A percentile compares a stretch with the other conserved stretches of the same genome.
phyloP scores from a whole-genome alignment of 2,329 filamentous ascomycete species.

The Mariannaea sp. region DNA sequence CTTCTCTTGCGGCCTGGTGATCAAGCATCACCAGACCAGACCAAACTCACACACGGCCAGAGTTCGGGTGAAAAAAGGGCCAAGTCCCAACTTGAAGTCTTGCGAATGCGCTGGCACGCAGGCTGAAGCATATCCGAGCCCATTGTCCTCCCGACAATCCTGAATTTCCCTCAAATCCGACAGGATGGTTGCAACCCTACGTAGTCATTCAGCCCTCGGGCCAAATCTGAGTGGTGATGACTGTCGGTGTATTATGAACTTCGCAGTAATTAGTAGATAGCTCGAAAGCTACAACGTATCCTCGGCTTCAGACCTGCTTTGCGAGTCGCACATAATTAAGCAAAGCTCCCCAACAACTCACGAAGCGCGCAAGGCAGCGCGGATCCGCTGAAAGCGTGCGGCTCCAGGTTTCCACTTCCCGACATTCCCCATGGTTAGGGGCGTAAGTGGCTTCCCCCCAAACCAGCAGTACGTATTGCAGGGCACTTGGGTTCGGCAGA shows the following conservation, averaged over 20 bases:
- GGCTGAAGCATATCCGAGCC: background rate
- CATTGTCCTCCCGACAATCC: background rate
- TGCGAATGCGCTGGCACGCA: background rate
- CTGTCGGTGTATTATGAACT: no score
- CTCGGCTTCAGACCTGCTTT: no score
- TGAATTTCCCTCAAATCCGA: background rate
- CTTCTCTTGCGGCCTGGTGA: no score
- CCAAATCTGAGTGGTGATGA: no score
- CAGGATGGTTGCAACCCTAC: background rate
- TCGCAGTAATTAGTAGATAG: no score
- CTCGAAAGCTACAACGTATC: no score
- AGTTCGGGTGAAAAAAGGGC: background rate
- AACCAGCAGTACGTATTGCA: background rate
- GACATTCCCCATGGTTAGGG: background rate
- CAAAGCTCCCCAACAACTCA: background rate
- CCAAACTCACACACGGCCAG: background rate
- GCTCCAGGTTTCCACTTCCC: conserved; percentile 1
- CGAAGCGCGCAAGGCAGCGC: no score
- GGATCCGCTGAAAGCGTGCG: background rate
- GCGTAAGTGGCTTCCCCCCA: background rate
- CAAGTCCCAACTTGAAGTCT: background rate
- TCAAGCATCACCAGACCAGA: background rate
- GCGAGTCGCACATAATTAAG: no score
- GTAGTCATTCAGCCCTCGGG: no score
- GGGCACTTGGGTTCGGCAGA: background rate